Evolutionary conservation across 257 asterid genomes (phyloP), one percentile per base, ranked within the genome.

Genomic region (Handroanthus guayacan): DNA sequence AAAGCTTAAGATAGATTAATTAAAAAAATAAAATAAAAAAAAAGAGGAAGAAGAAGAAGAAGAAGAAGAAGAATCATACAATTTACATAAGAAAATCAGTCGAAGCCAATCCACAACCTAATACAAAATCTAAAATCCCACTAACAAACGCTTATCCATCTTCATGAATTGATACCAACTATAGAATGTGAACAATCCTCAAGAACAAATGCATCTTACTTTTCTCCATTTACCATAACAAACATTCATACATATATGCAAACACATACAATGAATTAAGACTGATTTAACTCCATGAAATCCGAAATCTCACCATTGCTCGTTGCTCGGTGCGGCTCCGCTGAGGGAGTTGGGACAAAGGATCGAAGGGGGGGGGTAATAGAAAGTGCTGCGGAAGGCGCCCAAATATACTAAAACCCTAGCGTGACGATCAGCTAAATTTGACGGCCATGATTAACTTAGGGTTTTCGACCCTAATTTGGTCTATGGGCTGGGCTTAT

Each of bases 341-440:
- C 54, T 38, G 65, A 62, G 66, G 65, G 45, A 62, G 9, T 31
- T 43, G 20, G 20, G 20, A 41, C 67, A 51, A 3, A 44, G 67
- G 2, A 17, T 65, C 14, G 12, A 6, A 44, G 20, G 64, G 52
- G 64, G 52, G 43, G 12, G 9, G 69, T 36, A 34, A 34, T 4
- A 3, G 0, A 1, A 51, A 69, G 44, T 62, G 62, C 36, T 69
- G 77, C 69, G 74, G 79, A 43, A 9, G 63, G 13, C 44, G 14
- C 70, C 62, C 54, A 79, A 67, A 79, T 67, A 79, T 13, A 34
- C 62, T 74, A 75, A 80, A 80, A 80, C 83, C 83, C 83, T 80
- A 80, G 63, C 0, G 34, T 54, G 3, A 6, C 44, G 37, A 11
- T 18, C 52, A 72, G 73, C 6, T 13, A 12, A 64, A n/a, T 50